phyloP scores from a whole-genome alignment of 441 rosid genomes.

The Euphorbia neoarborescens region DNA sequence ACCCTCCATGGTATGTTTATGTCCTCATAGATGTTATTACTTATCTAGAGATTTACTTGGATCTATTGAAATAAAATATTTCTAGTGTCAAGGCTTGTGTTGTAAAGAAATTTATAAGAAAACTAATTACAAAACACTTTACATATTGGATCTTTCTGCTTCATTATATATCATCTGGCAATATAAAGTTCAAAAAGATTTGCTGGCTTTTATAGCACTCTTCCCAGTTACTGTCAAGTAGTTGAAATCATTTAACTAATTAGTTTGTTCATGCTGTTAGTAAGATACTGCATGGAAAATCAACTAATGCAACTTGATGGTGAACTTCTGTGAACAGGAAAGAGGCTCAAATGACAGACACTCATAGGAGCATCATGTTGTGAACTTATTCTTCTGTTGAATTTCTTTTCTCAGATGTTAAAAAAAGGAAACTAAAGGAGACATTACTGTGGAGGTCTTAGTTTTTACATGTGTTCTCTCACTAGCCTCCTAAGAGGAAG shows the following conservation, averaged over 20 bases:
- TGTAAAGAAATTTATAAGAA: background rate
- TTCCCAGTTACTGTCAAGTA: background rate
- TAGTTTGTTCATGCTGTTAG: background rate
- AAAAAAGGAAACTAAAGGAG: too few relatives aligned
- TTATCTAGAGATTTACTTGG: background rate
- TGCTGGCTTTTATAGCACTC: background rate
- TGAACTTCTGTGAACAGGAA: slow-evolving; percentile 45
- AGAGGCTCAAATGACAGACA: slow-evolving; percentile 43
- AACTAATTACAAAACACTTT: background rate
- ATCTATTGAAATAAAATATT: background rate
- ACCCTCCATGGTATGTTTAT: slow-evolving; percentile 59
- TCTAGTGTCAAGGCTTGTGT: background rate
- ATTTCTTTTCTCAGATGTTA: too few relatives aligned
- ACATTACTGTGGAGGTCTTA: too few relatives aligned
- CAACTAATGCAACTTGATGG: slow-evolving; percentile 1
- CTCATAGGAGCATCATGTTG: slow-evolving; percentile 38
- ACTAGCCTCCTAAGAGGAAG: background rate
- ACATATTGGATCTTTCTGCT: slow-evolving; percentile 1
- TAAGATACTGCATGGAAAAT: slow-evolving; percentile 1
- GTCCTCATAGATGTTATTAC: background rate
- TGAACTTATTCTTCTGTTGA: slow-evolving; percentile 55
- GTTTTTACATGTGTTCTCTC: background rate
- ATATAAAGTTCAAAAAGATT: background rate
- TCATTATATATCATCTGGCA: background rate
- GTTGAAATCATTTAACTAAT: slow-evolving; percentile 1